Evolutionary conservation across 2,329 filamentous ascomycete genomes (phyloP).

Genomic region (Graphiopsis chlorocephala): DNA sequence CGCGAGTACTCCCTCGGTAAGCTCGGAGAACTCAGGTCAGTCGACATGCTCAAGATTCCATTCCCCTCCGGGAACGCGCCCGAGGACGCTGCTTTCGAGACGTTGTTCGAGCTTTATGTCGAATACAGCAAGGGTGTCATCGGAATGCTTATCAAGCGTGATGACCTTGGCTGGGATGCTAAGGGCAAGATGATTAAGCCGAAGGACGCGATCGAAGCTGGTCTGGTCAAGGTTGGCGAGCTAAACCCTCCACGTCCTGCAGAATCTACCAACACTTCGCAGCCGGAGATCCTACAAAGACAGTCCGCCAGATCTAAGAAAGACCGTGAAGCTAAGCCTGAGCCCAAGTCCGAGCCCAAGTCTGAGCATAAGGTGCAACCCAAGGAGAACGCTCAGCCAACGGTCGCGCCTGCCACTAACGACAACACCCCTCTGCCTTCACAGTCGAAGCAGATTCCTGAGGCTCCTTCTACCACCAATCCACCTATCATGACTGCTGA

Average conservation of each 20-base stretch:
- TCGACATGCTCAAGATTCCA: constrained; percentile 79
- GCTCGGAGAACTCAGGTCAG: constrained; percentile 80
- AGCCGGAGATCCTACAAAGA: constrained; percentile 21
- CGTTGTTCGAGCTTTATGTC: constrained; percentile 89
- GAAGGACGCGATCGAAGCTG: constrained; percentile 71
- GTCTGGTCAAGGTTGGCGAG: constrained; percentile 71
- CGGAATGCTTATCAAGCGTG: constrained; percentile 78
- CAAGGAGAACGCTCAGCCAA: constrained; percentile 11
- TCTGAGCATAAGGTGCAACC: constrained; percentile 17
- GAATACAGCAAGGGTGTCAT: constrained; percentile 99
- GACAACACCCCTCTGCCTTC: constrained; percentile 23
- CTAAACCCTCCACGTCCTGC: constrained; percentile 43
- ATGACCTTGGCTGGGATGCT: constrained; percentile 85
- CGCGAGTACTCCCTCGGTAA: constrained; percentile 90
- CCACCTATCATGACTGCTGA: constrained; percentile 35
- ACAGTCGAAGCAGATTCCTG: constrained; percentile 25
- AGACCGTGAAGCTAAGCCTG: constrained; percentile 6
- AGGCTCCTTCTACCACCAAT: constrained; percentile 25
- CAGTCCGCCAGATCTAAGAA: constrained; percentile 22
- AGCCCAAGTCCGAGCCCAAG: constrained; percentile 13
- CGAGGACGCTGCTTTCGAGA: constrained; percentile 69
- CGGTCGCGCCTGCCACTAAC: constrained; percentile 3
- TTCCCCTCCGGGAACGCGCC: constrained; percentile 53
- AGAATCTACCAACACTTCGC: constrained; percentile 18
- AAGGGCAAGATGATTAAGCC: constrained; percentile 83